These are phyloP conservation scores for Aspergillus spinulosporus DNA, from an alignment of 2,329 filamentous ascomycete genomes.

Conservation along the genomic window DNA sequence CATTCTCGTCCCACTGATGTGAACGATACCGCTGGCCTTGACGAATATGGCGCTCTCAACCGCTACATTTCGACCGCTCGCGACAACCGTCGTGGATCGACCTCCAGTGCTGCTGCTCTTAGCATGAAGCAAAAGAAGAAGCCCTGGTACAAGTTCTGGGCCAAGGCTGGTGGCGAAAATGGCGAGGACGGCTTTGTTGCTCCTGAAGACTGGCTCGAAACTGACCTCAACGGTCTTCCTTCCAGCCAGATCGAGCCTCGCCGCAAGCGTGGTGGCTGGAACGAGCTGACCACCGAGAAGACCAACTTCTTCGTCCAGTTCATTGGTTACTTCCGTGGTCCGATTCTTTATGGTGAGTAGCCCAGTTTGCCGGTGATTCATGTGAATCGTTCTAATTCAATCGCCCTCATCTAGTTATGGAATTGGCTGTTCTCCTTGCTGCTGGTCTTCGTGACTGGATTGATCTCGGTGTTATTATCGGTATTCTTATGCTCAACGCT, in stretches of 20 bases:
- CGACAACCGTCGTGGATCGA: constrained; percentile 56
- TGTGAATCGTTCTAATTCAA: background rate
- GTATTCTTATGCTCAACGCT: constrained; percentile 73
- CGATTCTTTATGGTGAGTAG: constrained; percentile 71
- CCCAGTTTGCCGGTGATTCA: background rate
- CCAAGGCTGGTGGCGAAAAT: constrained; percentile 35
- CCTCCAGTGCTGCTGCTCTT: constrained; percentile 45
- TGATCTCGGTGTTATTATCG: constrained; percentile 75
- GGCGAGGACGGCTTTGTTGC: constrained; percentile 45
- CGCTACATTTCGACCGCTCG: constrained; percentile 68
- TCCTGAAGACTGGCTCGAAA: constrained; percentile 68
- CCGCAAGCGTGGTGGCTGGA: constrained; percentile 67
- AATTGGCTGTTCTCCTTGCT: constrained; percentile 71
- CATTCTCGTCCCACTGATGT: constrained; percentile 34
- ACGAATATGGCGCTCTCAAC: constrained; percentile 66
- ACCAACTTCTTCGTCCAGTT: constrained; percentile 75
- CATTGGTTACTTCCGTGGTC: constrained; percentile 72
- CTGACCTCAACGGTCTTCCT: constrained; percentile 66
- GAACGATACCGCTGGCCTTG: constrained; percentile 39
- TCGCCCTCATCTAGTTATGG: constrained; percentile 57
- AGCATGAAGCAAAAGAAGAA: constrained; percentile 50
- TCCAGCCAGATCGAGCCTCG: constrained; percentile 61
- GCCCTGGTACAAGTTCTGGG: constrained; percentile 60
- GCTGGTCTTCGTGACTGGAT: constrained; percentile 75
- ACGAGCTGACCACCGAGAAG: constrained; percentile 72